Base-by-base conservation (phyloP, 768 basidiomycete genomes). In the Russula olivacea region DNA sequence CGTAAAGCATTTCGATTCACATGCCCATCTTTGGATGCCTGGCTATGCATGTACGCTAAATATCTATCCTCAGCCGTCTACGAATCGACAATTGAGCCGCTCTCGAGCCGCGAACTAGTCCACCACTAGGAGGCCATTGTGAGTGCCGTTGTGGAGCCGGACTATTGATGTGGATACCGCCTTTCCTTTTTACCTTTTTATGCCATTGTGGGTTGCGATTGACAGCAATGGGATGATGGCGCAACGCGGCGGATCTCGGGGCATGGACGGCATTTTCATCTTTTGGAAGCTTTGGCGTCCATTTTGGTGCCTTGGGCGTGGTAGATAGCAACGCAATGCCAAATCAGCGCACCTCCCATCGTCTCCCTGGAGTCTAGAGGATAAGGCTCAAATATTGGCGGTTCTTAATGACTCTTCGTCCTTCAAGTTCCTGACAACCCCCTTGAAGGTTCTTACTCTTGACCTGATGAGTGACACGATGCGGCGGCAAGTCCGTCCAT, bases 401-500 rank as follows among this genome's bases (percentile, higher is more conserved):
- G 19, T 8, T 25, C 11, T 25, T 17, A 8, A 19, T 14, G 1
- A 25, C 43, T 21, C n/a, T 12, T 15, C 7, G 10, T 23, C 10
- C 12, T n/a, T 14, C n/a, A n/a, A n/a, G n/a, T n/a, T n/a, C 1
- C 47, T 19, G 21, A 61, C 36, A 30, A 14, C 38, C 48, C 48
- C 48, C 23, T 34, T 55, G 9, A 30, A 17, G 15, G n/a, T 23
- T 34, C 56, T 43, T 30, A 43, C 45, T 14, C 30, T 28, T 34
- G 30, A 21, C 32, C n/a, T 17, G 14, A 61, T 50, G 54, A n/a
- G 19, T 10, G 23, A 12, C 4, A 14, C 53, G 12, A 50, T 41
- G 48, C 15, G 51, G 48, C 15, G 51, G n/a, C 40, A 32, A 3
- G 4, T n/a, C 30, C 70, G 73, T 2, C 66, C 71, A 15, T 68